Evolutionary conservation across 306 rosid species (phyloP).

Genomic region (Rosa persica): DNA sequence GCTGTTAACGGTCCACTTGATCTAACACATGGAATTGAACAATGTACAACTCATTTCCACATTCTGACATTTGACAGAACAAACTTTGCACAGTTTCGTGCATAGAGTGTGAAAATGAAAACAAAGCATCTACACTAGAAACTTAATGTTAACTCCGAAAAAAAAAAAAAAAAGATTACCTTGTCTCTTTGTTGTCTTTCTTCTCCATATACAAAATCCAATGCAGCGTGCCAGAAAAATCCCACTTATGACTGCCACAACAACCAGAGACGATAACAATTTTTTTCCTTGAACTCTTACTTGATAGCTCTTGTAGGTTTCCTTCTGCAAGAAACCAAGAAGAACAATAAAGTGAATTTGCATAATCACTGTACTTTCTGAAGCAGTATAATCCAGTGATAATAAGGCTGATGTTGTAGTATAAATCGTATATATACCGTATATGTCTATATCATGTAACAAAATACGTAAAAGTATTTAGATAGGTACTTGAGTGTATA

Average conservation of each 20-base stretch:
- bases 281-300: slow-evolving; percentile 11
- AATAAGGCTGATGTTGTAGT: too few relatives aligned
- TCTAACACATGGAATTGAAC: background rate
- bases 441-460: too few relatives aligned
- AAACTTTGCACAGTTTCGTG: background rate
- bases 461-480: too few relatives aligned
- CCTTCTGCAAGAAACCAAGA: background rate
- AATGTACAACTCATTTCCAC: background rate
- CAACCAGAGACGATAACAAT: slow-evolving; percentile 28
- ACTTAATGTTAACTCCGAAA: background rate
- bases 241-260: slow-evolving; percentile 23
- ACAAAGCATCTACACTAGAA: background rate
- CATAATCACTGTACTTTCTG: background rate
- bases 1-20: background rate
- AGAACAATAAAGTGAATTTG: background rate
- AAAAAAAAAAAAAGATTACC: slow-evolving; percentile 28
- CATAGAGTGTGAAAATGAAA: background rate
- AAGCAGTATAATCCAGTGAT: background rate
- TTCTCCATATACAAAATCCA: slow-evolving; percentile 37
- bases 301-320: background rate
- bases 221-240: slow-evolving; percentile 35
- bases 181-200: slow-evolving; percentile 34
- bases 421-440: too few relatives aligned
- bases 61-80: background rate
- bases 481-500: too few relatives aligned